Conservation (phyloP, 441 rosid species). For the Isatis lusitanica region DNA sequence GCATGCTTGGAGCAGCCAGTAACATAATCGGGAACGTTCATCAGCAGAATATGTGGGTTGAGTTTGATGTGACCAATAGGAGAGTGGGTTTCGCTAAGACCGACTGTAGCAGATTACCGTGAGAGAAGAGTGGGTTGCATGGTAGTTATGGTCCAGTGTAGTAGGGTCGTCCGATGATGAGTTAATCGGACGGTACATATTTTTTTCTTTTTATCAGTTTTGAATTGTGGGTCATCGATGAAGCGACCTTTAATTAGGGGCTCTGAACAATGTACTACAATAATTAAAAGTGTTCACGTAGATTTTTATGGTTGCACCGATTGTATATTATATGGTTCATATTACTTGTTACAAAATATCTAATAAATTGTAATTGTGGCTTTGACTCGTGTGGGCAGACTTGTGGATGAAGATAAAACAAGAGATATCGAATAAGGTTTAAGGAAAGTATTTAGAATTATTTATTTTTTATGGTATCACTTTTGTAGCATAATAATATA, state of each 20-base stretch:
- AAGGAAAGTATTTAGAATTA: background rate
- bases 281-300: conserved; percentile 23
- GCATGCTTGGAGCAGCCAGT: conserved; percentile 65
- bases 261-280: conserved; percentile 23
- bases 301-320: background rate
- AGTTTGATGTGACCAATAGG: conserved; percentile 60
- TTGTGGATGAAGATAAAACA: background rate
- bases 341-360: conserved; percentile 10
- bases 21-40: conserved; percentile 85
- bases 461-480: background rate
- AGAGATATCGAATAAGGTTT: background rate
- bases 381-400: conserved; percentile 12
- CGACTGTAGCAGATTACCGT: conserved; percentile 53
- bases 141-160: background rate
- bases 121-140: background rate
- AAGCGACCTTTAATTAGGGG: conserved; percentile 15
- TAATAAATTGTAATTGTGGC: background rate
- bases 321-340: conserved; percentile 27
- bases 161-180: conserved; percentile 19
- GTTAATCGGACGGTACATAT: conserved; percentile 31
- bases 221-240: background rate
- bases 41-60: conserved; percentile 89
- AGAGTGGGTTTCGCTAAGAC: conserved; percentile 70
- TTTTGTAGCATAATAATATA: background rate
- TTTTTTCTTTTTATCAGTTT: conserved; percentile 13